Percentiles rank a stretch among this genome's conserved stretches.
Conservation (phyloP, 192 early-diverging fungal genomes). For the Lunasporangiospora selenospora region DNA sequence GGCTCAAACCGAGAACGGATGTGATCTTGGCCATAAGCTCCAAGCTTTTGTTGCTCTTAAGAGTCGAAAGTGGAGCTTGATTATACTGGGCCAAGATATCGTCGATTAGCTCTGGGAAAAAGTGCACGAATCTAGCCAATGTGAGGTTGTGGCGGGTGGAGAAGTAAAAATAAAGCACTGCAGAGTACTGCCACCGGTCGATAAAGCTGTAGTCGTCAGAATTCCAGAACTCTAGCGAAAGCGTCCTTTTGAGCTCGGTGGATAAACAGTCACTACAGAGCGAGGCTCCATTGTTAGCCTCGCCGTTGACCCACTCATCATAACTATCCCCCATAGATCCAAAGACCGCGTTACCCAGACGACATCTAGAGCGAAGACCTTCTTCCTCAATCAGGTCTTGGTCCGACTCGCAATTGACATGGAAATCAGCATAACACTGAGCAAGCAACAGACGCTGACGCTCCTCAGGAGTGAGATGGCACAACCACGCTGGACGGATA, state of each 20-base stretch:
- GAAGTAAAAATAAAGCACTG: not conserved
- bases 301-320: not conserved
- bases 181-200: not conserved
- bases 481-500: not conserved
- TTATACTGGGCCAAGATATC: not conserved
- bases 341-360: not conserved
- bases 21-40: not conserved
- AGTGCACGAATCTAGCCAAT: not conserved
- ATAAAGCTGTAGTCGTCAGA: not conserved
- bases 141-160: not conserved
- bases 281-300: not conserved
- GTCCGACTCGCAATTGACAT: not conserved
- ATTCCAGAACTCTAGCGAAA: not conserved
- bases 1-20: not conserved
- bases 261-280: not conserved
- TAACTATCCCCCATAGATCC: not conserved
- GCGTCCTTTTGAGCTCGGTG: not conserved
- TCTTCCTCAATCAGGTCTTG: not conserved
- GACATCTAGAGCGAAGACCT: not conserved
- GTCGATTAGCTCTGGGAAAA: not conserved
- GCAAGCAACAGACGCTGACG: not conserved
- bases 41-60: not conserved
- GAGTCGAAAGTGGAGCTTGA: not conserved
- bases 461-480: not conserved
- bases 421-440: not conserved